Evolutionary conservation across 768 basidiomycete genomes (phyloP).

Genomic region (Mycena maculata): DNA sequence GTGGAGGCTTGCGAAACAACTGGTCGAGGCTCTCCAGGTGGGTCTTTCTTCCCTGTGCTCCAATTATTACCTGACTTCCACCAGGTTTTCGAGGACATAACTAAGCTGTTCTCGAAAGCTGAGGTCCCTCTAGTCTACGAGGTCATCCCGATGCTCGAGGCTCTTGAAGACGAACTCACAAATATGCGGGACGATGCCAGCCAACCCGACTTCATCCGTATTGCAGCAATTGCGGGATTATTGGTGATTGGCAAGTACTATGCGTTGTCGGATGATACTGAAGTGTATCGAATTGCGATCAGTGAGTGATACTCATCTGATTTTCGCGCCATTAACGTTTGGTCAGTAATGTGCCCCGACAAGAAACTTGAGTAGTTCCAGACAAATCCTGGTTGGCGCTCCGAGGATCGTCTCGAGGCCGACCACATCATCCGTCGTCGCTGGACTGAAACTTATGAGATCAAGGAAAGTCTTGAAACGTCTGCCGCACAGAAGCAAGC

Average conservation of each 20-base stretch:
- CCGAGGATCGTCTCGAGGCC: background rate
- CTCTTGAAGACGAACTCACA: conserved; percentile 25
- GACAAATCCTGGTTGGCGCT: conserved; percentile 19
- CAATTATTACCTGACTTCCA: background rate
- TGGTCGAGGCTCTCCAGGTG: conserved; percentile 41
- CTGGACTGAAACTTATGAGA: background rate
- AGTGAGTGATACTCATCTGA: conserved; percentile 16
- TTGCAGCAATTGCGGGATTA: conserved; percentile 24
- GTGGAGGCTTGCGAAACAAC: conserved; percentile 42
- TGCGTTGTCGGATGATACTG: conserved; percentile 38
- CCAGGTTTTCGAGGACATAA: conserved; percentile 41
- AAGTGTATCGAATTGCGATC: conserved; percentile 39
- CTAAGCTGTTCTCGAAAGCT: conserved; percentile 40
- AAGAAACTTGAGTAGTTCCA: conserved; percentile 37
- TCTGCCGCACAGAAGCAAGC: too few relatives aligned
- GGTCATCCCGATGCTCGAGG: conserved; percentile 35
- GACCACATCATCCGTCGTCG: conserved; percentile 16
- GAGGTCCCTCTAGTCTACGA: conserved; percentile 36
- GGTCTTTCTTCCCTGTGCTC: background rate
- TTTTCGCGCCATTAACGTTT: background rate
- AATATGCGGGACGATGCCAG: conserved; percentile 24
- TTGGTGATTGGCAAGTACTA: conserved; percentile 37
- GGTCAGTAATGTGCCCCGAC: conserved; percentile 42
- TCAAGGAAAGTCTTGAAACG: too few relatives aligned
- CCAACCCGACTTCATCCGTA: conserved; percentile 15